Percentiles rank a stretch among this genome's conserved stretches.
Evolutionary conservation across 345 rosid species (phyloP).

Genomic region (Dovyalis caffra): DNA sequence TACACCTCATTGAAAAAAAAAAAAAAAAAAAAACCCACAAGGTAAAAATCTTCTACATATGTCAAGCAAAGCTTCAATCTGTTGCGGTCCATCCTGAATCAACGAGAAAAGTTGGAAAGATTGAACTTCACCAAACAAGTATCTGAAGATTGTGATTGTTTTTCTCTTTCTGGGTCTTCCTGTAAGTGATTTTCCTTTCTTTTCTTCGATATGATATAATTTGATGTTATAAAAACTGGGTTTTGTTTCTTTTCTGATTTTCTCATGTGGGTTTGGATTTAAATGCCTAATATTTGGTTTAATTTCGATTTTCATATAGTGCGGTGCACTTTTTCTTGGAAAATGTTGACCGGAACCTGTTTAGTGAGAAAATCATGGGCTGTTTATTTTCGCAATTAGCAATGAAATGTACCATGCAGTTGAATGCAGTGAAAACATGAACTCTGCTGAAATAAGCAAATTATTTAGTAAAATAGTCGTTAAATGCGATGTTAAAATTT

Average conservation of each 20-base stretch:
- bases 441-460: not conserved
- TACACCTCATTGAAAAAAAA: not conserved
- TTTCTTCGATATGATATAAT: not conserved
- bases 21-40: not conserved
- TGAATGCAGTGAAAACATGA: not conserved
- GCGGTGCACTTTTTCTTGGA: not conserved
- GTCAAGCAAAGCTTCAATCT: not conserved
- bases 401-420: not conserved
- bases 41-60: not conserved
- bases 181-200: constrained; percentile 9
- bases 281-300: not conserved
- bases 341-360: not conserved
- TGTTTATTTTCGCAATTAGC: not conserved
- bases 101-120: not conserved
- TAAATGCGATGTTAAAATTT: not conserved
- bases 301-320: not conserved
- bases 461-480: no score
- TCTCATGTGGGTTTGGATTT: not conserved
- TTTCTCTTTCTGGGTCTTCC: constrained; percentile 4
- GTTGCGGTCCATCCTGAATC: not conserved
- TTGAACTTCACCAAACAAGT: not conserved
- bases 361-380: not conserved
- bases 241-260: constrained; percentile 5
- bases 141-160: not conserved
- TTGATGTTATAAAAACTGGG: not conserved